phyloP scores from a whole-genome alignment of 495 filamentous ascomycete species.

The Xylaria cubensis region DNA sequence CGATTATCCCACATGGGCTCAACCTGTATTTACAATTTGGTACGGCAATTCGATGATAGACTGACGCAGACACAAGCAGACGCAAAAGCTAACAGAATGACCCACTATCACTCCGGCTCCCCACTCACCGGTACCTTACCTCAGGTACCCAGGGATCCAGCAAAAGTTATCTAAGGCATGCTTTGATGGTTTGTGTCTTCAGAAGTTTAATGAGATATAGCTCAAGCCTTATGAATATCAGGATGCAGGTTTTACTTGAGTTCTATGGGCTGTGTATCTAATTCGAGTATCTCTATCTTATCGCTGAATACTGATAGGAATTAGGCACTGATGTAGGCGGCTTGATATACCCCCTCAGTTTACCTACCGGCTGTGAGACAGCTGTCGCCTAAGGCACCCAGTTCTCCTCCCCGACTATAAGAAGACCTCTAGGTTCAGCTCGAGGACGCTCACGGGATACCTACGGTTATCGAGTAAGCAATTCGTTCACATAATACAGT shows the following conservation, averaged over 20 bases:
- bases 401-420: constrained; percentile 55
- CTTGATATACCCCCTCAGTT: neutral
- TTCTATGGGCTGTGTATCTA: neutral
- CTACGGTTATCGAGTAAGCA: constrained; percentile 47
- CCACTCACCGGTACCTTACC: neutral
- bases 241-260: neutral
- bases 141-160: neutral
- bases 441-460: constrained; percentile 92
- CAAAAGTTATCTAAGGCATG: neutral
- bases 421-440: constrained; percentile 95
- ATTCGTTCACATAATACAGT: neutral
- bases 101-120: neutral
- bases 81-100: neutral
- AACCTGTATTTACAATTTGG: neutral
- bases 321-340: neutral
- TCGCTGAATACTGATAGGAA: neutral
- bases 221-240: neutral
- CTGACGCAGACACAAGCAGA: neutral
- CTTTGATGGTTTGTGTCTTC: neutral
- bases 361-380: neutral
- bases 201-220: neutral
- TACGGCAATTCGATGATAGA: neutral
- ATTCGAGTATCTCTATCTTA: neutral
- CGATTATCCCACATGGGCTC: constrained; percentile 26
- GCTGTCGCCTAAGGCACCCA: neutral